Percentiles rank a stretch among this genome's conserved stretches.
phyloP scores from a whole-genome alignment of 2,329 filamentous ascomycete species.

The Neofusicoccum umdonicola region DNA sequence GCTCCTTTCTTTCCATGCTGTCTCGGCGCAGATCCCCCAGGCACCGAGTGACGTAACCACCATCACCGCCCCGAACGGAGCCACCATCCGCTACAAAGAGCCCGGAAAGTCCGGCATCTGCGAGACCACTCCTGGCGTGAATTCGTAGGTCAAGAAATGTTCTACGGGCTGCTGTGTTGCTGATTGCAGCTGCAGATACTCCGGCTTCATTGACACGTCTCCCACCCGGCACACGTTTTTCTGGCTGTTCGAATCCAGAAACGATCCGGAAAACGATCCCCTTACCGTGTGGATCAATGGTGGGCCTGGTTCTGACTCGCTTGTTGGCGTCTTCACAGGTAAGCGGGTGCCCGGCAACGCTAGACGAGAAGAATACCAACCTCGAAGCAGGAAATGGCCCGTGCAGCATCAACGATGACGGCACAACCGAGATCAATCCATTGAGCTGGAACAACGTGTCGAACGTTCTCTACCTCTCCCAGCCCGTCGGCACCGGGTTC shows the following conservation, averaged over 20 bases:
- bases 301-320: slow-evolving; percentile 5
- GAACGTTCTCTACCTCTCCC: slow-evolving; percentile 40
- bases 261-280: slow-evolving; percentile 55
- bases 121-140: slow-evolving; percentile 37
- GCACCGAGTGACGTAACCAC: slow-evolving; percentile 37
- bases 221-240: slow-evolving; percentile 52
- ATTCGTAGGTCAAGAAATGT: slow-evolving; percentile 26
- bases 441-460: slow-evolving; percentile 40
- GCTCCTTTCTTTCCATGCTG: not conserved
- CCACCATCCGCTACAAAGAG: slow-evolving; percentile 45
- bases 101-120: slow-evolving; percentile 46
- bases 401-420: slow-evolving; percentile 42
- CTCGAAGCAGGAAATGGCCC: slow-evolving; percentile 48
- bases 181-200: not conserved
- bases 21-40: slow-evolving; percentile 29
- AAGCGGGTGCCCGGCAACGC: slow-evolving; percentile 24
- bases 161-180: not conserved
- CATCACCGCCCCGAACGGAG: slow-evolving; percentile 39
- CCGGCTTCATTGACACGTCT: slow-evolving; percentile 12
- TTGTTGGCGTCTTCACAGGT: slow-evolving; percentile 9
- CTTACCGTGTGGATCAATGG: slow-evolving; percentile 52
- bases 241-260: slow-evolving; percentile 62
- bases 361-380: slow-evolving; percentile 49
- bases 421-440: slow-evolving; percentile 36
- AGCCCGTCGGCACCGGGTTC: slow-evolving; percentile 41